Base-by-base conservation (phyloP, 2,329 filamentous ascomycete species). In the Ophiostoma sp. region DNA sequence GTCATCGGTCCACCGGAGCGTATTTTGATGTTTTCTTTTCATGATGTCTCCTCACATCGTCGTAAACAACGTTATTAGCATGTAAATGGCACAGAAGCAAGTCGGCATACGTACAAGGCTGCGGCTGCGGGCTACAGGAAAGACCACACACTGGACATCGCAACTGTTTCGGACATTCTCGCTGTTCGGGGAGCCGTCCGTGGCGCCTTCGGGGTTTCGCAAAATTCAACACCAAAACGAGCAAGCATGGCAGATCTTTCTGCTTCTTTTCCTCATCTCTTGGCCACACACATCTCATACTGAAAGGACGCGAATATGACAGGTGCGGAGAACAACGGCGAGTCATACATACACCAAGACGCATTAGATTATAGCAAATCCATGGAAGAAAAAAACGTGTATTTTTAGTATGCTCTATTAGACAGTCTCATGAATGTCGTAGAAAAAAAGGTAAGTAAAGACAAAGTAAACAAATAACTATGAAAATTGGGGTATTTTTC, bases 401-500 rank as follows among this genome's bases (percentile, higher is more conserved):
- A 17, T 19, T 9, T 45, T 22, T 66, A 12, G 36, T 45, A 22
- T 7, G 22, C 36, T 66, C 59, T 66, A 66, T 66, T 39, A 64
- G 61, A 45, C 12, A 66, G 36, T 28, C 61, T 66, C 61, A 36
- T 64, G 61, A 28, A 33, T 1, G 33, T n/a, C 15, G 33, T 6
- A 39, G 31, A 39, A 9, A 45, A 2, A 25, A 52, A 50, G 63
- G n/a, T 33, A 59, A 69, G 7, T 66, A 25, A 39, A 28, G 6
- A 25, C 28, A n/a, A 50, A 31, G 11, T 39, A 11, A 42, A 42
- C 36, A 36, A 50, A 45, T 31, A 69, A 45, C 6, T 55, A 68
- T 25, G 50, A 68, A 57, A 71, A 57, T 45, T 45, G 59, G 72
- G 72, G 72, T 73, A 73, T 73, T 73, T 25, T 71, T 55, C 31